Evolutionary conservation across 2,329 filamentous ascomycete species (phyloP).

Genomic region (Phaeosphaeriaceae sp.): DNA sequence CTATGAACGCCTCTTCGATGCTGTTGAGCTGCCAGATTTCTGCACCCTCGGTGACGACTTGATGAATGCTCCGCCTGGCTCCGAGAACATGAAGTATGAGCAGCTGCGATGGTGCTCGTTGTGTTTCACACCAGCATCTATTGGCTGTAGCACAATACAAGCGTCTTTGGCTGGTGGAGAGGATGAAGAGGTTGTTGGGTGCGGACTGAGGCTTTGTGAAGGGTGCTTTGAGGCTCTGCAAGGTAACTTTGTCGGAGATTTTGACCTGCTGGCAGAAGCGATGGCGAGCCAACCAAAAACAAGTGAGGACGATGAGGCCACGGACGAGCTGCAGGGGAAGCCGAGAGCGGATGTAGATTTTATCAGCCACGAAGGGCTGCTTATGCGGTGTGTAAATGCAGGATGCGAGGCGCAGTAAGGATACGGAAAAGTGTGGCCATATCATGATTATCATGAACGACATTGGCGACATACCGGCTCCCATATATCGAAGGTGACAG

Average conservation of each 20-base stretch:
- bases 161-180: constrained; percentile 3
- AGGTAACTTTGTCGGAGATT: constrained; percentile 6
- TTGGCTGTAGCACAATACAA: constrained; percentile 20
- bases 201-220: constrained; percentile 35
- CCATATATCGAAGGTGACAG: no score
- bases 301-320: constrained; percentile 14
- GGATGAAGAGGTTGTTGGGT: constrained; percentile 25
- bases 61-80: constrained; percentile 11
- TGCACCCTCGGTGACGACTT: constrained; percentile 18
- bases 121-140: constrained; percentile 34
- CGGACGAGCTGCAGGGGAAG: constrained; percentile 7
- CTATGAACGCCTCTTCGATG: constrained; percentile 9
- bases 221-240: constrained; percentile 20
- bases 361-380: constrained; percentile 24
- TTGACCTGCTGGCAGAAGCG: constrained; percentile 15
- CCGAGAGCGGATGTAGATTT: constrained; percentile 38
- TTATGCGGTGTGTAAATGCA: constrained; percentile 21
- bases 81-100: constrained; percentile 15
- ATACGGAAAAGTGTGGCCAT: no score
- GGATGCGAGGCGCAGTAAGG: not conserved
- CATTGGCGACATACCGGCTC: no score
- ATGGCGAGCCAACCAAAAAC: constrained; percentile 28
- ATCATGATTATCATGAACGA: no score
- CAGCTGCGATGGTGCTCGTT: constrained; percentile 38
- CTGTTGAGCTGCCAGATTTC: constrained; percentile 4